A percentile compares a stretch with the other conserved stretches of the same genome.
phyloP scores from a whole-genome alignment of 371 early-diverging fungal species.

The Nematocida homosporus region DNA sequence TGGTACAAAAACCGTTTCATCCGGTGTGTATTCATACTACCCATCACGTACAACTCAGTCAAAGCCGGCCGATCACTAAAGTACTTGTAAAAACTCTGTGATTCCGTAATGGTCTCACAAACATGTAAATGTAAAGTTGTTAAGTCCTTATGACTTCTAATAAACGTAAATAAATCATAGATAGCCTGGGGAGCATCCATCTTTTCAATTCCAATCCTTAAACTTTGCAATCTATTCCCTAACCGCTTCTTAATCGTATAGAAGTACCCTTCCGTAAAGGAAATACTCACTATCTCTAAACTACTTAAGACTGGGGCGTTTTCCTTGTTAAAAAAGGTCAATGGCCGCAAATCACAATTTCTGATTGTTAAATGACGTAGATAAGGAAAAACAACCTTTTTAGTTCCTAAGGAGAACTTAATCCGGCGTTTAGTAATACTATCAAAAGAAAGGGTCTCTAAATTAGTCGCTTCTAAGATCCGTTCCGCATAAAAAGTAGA shows the following conservation, averaged over 20 bases:
- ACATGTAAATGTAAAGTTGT: conserved; percentile 32
- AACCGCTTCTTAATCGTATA: conserved; percentile 54
- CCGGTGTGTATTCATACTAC: conserved; percentile 42
- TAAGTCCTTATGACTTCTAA: conserved; percentile 49
- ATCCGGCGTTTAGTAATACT: conserved; percentile 28
- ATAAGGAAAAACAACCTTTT: conserved; percentile 50
- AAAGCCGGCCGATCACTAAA: conserved; percentile 47
- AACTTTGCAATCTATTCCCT: conserved; percentile 41
- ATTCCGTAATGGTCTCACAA: conserved; percentile 54
- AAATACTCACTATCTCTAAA: conserved; percentile 38
- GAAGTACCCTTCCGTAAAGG: conserved; percentile 56
- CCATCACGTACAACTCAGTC: conserved; percentile 49
- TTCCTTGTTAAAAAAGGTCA: conserved; percentile 53
- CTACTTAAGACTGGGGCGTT: conserved; percentile 44
- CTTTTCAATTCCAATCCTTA: conserved; percentile 49
- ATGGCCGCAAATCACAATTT: conserved; percentile 51
- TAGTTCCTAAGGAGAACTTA: conserved; percentile 52
- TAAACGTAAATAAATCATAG: conserved; percentile 51
- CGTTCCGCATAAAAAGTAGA: conserved; percentile 51
- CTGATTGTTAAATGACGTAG: conserved; percentile 45
- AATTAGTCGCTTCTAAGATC: conserved; percentile 49
- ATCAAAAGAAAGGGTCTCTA: conserved; percentile 55
- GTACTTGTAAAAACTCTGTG: conserved; percentile 56
- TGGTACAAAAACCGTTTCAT: conserved; percentile 55
- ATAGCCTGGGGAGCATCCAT: conserved; percentile 57